Evolutionary conservation across 2,329 filamentous ascomycete species (phyloP).

Genomic region (Neoarthrinium moseri): DNA sequence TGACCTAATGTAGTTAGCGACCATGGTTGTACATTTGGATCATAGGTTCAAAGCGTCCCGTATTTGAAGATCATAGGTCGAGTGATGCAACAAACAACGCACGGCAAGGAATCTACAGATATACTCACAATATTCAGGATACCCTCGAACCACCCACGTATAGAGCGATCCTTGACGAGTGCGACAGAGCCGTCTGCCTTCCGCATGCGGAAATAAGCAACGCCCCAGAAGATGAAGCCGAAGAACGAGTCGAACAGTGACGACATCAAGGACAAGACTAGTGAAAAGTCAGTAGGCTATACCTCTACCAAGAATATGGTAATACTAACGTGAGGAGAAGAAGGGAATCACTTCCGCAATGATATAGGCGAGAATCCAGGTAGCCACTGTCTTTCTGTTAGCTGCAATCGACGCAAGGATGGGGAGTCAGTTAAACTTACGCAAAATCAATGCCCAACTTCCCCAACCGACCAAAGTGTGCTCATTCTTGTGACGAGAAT

Average conservation of each 20-base stretch:
- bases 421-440: constrained; percentile 37
- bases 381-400: constrained; percentile 41
- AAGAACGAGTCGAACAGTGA: constrained; percentile 91
- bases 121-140: constrained; percentile 57
- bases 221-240: constrained; percentile 93
- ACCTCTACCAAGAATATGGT: constrained; percentile 31
- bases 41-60: background rate
- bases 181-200: constrained; percentile 57
- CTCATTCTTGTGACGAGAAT: constrained; percentile 73
- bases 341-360: constrained; percentile 93
- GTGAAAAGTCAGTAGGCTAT: constrained; percentile 4
- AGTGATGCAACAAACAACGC: background rate
- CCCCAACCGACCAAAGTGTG: constrained; percentile 83
- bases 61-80: background rate
- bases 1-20: constrained; percentile 29
- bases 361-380: constrained; percentile 88
- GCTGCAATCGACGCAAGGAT: constrained; percentile 8
- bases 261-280: constrained; percentile 72
- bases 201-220: constrained; percentile 77
- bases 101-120: background rate
- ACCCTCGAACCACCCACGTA: constrained; percentile 54
- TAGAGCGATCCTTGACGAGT: constrained; percentile 50
- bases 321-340: constrained; percentile 68
- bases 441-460: constrained; percentile 72
- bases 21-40: background rate